Percentiles rank a stretch among this genome's conserved stretches.
Conservation (phyloP, 306 rosid genomes). For the Dalbergia oliveri region DNA sequence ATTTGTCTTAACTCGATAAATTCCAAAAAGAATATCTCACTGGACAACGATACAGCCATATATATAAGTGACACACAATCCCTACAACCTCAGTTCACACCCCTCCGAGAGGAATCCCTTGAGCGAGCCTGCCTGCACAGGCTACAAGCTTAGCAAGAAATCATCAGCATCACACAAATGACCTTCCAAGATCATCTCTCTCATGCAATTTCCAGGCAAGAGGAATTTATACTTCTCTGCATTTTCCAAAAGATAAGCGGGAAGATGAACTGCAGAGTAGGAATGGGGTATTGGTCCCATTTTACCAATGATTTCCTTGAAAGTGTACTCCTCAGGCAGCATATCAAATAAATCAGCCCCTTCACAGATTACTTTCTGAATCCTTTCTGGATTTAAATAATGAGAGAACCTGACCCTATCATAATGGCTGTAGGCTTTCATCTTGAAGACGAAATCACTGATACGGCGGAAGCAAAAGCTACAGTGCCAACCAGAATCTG, state of each 20-base stretch:
- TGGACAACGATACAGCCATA: conserved; percentile 55
- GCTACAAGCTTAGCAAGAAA: conserved; percentile 56
- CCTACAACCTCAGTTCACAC: conserved; percentile 53
- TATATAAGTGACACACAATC: conserved; percentile 55
- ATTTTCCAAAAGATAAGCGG: conserved; percentile 87
- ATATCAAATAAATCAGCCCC: conserved; percentile 91
- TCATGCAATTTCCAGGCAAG: conserved; percentile 86
- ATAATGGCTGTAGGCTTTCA: conserved; percentile 97
- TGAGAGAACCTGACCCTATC: conserved; percentile 91
- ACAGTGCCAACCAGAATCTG: conserved; percentile 99
- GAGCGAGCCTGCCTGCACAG: conserved; percentile 51
- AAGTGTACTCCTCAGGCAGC: conserved; percentile 98
- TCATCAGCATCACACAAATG: conserved; percentile 40
- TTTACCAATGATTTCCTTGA: conserved; percentile 94
- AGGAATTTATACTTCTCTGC: conserved; percentile 83
- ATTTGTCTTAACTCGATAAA: conserved; percentile 59
- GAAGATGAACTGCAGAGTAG: conserved; percentile 95
- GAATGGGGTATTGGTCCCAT: conserved; percentile 99
- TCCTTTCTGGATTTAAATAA: conserved; percentile 75
- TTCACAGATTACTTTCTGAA: conserved; percentile 82
- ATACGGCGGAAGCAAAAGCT: conserved; percentile 96
- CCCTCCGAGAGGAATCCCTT: conserved; percentile 59
- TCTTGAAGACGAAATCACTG: conserved; percentile 88
- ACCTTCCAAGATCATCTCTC: conserved; percentile 60
- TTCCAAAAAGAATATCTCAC: conserved; percentile 69